Evolutionary conservation across 441 rosid species (phyloP), one percentile per base, ranked within the genome.

Genomic region (Aleurites moluccanus): DNA sequence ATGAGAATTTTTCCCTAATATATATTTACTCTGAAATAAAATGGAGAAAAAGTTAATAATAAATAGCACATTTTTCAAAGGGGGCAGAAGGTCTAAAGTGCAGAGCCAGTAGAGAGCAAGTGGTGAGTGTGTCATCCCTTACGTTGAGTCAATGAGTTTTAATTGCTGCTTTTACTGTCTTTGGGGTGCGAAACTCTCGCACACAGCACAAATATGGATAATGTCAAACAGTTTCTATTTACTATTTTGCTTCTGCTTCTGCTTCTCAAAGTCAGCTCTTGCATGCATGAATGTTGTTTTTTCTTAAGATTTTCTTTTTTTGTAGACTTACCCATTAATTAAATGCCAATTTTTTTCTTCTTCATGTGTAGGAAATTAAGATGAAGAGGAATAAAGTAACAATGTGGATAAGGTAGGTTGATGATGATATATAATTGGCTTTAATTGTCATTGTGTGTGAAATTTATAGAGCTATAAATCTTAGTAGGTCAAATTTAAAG

Each of bases 151-250:
- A 75, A 68, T 49, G 42, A 47, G 35, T 75, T 5, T 28, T 63
- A 25, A 61, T 55, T 27, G 25, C 70, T 69, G 69, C 64, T 27
- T 20, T 67, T 60, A 8, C 64, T 13, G 72, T 67, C 70, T 67
- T 78, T 67, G 81, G 78, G 66, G 75, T 79, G 70, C 81, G 81
- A 55, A 70, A 65, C 49, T 28, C 21, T 0, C 23, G 1, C 21
- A 3, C 3, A 38, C 40, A 5, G 5, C 60, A 15, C 3, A 3
- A 11, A 14, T 21, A 33, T 72, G 77, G 81, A 78, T 78, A 78
- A 68, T 63, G 71, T 78, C 74, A 21, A 73, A 23, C 21, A 10
- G 20, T 30, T 61, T 42, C 14, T n/a, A n/a, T n/a, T n/a, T n/a
- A n/a, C n/a, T n/a, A n/a, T n/a, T n/a, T n/a, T n/a, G n/a, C n/a